Base-by-base conservation (phyloP, 306 rosid genomes). In the Boehmeria nivea region DNA sequence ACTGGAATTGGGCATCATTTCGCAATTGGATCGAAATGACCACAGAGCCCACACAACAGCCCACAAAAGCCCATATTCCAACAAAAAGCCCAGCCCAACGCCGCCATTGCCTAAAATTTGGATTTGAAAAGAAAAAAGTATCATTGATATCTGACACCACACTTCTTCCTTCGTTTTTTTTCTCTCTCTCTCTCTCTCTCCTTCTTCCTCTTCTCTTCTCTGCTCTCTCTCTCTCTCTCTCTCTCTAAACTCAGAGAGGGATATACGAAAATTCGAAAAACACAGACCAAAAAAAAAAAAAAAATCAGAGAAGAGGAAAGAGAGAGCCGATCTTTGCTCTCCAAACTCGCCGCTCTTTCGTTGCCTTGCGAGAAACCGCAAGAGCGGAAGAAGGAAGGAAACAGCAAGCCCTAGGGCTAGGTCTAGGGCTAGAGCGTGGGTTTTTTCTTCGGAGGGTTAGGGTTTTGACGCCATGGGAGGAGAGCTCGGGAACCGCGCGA, bases 81-180 rank as follows among this genome's bases (percentile, higher is more conserved):
- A 7, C 3, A 1, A 12, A 54, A 54, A 7, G 42, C 38, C 48
- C 28, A 50, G 16, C 7, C 10, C 20, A 36, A 16, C 47, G 28
- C 50, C 7, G 44, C 24, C 25, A 0, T 3, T 18, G 5, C 9
- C 44, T 22, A 47, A 42, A 63, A 23, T 68, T 12, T 43, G 64
- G 51, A 59, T 53, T 75, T 75, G 63, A 63, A 75, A 74, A 54
- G 18, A 45, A 49, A 43, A 45, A 10, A 52, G 55, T 28, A 52
- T 19, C 34, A 23, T 38, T 23, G 68, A 74, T 63, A 43, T 42
- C 62, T 13, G 8, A 23, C 17, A 36, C 19, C 9, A 25, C 61
- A 14, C 52, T 36, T 23, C 7, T 8, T 47, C 45, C 3, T 12
- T 25, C 21, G 14, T 21, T 36, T 16, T 51, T 11, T 1, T 17